Base-by-base conservation (phyloP, 2,329 filamentous ascomycete species). In the Myriosclerotinia scirpicola region DNA sequence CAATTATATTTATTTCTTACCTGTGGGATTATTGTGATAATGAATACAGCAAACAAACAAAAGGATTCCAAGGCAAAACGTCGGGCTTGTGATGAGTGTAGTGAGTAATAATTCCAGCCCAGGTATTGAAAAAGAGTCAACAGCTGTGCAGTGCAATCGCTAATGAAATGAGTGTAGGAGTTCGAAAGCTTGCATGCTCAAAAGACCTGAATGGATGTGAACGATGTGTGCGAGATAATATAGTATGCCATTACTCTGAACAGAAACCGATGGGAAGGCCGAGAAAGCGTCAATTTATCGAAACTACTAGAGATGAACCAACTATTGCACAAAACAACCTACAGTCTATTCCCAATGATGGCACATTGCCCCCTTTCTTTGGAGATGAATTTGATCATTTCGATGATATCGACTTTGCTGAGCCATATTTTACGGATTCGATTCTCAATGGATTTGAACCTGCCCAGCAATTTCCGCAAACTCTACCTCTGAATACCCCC, bases 201-300 rank as follows among this genome's bases (percentile, higher is more conserved):
- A 89, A 89, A 73, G 85, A 89, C 71, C 75, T 79, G 1, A 81
- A 83, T 63, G 85, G 86, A 66, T 90, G 87, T 75, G 77, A 80
- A 9, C 82, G 87, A 66, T 90, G 87, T 73, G 80, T 78, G 65
- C 81, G 80, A 66, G 87, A 89, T 71, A 81, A 80, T 67, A 82
- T 88, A 53, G 65, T 68, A 53, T 90, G 87, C 72, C 80, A 85
- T 70, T 90, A 89, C 76, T 89, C 86, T 9, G 79, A 81, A 15
- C 87, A 89, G 74, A 89, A 89, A 76, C 85, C 80, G 52, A 89
- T 89, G 87, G 87, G 87, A 5, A 80, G 87, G 53, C 87, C 87
- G 30, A 80, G 86, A 65, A 89, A 89, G 77, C 80, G 84, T 67
- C 81, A 78, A 48, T 76, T 74, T 59, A 70, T 73, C 42, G 73